phyloP scores from a whole-genome alignment of 2,329 filamentous ascomycete species.

The Calonectria multiphialidica region DNA sequence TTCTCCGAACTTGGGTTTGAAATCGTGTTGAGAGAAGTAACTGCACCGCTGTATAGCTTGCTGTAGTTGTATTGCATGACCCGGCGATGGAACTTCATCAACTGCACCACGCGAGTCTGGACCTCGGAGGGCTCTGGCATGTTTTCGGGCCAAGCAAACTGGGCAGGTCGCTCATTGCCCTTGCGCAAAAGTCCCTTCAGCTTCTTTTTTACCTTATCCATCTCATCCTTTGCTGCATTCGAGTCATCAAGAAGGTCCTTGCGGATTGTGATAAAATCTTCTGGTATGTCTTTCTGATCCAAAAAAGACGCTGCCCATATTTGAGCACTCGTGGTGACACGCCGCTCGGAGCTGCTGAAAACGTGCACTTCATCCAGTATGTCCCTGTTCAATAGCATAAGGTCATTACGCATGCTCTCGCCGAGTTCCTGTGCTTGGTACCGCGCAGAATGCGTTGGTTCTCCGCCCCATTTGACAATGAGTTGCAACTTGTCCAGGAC shows the following conservation, averaged over 20 bases:
- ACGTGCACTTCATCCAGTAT: conserved; percentile 93
- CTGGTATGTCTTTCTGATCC: conserved; percentile 84
- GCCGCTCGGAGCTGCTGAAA: conserved; percentile 94
- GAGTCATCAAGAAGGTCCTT: conserved; percentile 98
- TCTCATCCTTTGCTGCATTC: conserved; percentile 98
- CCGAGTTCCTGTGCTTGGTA: conserved; percentile 97
- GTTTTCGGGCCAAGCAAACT: conserved; percentile 98
- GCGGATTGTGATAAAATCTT: conserved; percentile 89
- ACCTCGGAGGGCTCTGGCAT: conserved; percentile 96
- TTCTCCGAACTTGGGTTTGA: conserved; percentile 64
- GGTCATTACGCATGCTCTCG: conserved; percentile 94
- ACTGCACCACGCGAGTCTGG: conserved; percentile 88
- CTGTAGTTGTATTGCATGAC: conserved; percentile 96
- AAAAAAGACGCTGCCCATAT: conserved; percentile 95
- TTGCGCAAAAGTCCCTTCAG: conserved; percentile 91
- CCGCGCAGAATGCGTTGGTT: conserved; percentile 95
- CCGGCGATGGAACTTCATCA: conserved; percentile 97
- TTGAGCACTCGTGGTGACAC: conserved; percentile 95
- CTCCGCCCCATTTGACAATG: conserved; percentile 99
- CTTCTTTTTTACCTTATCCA: conserved; percentile 99
- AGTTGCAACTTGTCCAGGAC: conserved; percentile 96
- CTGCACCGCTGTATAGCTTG: conserved; percentile 78
- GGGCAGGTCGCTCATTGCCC: conserved; percentile 91
- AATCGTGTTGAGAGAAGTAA: conserved; percentile 71
- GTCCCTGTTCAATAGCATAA: conserved; percentile 92